These are phyloP conservation scores for Tuber aestivum DNA, from an alignment of 495 filamentous ascomycete species.

Conservation along the genomic window DNA sequence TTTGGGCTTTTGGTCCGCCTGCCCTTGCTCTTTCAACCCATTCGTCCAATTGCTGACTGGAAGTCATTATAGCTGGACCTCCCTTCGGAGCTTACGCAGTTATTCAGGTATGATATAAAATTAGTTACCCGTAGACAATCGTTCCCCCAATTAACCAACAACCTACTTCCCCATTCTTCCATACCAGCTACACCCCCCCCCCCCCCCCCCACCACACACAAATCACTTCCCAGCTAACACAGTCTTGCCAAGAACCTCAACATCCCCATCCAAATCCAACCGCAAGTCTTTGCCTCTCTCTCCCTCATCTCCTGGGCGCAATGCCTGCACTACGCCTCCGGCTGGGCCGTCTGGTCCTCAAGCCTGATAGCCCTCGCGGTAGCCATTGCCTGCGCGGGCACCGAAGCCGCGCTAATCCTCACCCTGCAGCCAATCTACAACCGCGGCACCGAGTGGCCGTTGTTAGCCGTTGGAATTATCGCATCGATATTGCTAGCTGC, in stretches of 20 bases:
- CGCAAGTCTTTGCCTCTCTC: constrained; percentile 61
- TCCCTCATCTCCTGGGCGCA: constrained; percentile 64
- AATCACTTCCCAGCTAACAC: not conserved
- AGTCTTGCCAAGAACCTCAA: constrained; percentile 58
- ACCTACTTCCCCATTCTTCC: not conserved
- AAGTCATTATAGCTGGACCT: constrained; percentile 45
- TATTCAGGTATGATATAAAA: constrained; percentile 1
- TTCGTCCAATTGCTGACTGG: constrained; percentile 6
- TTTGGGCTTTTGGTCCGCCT: constrained; percentile 61
- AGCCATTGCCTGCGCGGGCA: constrained; percentile 51
- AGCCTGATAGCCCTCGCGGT: constrained; percentile 17
- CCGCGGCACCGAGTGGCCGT: constrained; percentile 52
- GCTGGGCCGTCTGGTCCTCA: constrained; percentile 21
- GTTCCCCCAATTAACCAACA: not conserved
- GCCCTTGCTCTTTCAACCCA: constrained; percentile 2
- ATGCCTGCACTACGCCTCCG: constrained; percentile 54
- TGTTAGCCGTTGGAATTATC: constrained; percentile 56
- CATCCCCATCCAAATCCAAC: constrained; percentile 66
- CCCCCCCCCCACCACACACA: too few species aligned
- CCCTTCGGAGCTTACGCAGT: constrained; percentile 49
- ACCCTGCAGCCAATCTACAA: constrained; percentile 55
- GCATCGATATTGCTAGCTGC: constrained; percentile 55
- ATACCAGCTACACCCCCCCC: not conserved
- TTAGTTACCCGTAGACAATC: not conserved
- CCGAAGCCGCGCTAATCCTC: constrained; percentile 59